Conservation (phyloP, 768 basidiomycete species). For the Jaapia argillacea region DNA sequence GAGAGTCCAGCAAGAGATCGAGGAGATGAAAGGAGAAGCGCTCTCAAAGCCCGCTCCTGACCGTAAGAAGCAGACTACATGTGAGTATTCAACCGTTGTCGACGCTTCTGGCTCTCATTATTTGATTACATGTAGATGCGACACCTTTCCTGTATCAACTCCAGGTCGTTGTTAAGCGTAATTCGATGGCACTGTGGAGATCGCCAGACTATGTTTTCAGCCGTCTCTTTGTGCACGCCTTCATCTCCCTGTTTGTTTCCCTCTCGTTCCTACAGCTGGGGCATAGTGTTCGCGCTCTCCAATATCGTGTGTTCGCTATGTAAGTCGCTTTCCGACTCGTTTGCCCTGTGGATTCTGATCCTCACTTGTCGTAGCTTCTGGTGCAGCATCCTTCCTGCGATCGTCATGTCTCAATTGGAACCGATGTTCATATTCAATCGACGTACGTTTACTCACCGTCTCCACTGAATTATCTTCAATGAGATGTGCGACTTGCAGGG, state of each 20-base stretch:
- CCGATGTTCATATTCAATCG: constrained; percentile 76
- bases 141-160: constrained; percentile 66
- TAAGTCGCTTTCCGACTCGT: neutral
- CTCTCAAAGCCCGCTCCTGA: neutral
- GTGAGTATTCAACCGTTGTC: neutral
- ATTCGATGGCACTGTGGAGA: neutral
- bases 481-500: too few relatives aligned
- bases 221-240: constrained; percentile 19
- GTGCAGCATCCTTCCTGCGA: constrained; percentile 21
- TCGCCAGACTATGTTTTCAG: neutral
- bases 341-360: neutral
- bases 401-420: constrained; percentile 75
- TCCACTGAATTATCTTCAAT: neutral
- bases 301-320: neutral
- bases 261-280: constrained; percentile 32
- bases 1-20: constrained; percentile 30
- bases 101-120: constrained; percentile 6
- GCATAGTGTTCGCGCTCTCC: neutral
- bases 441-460: constrained; percentile 17
- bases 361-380: neutral
- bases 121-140: too few relatives aligned
- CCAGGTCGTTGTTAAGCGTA: neutral
- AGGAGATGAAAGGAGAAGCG: constrained; percentile 23
- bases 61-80: neutral
- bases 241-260: constrained; percentile 15